A percentile compares a stretch with the other conserved stretches of the same genome.
These are phyloP conservation scores for Chimonanthus praecox DNA, from an alignment of 164 flowering plant genomes.

Conservation along the genomic window DNA sequence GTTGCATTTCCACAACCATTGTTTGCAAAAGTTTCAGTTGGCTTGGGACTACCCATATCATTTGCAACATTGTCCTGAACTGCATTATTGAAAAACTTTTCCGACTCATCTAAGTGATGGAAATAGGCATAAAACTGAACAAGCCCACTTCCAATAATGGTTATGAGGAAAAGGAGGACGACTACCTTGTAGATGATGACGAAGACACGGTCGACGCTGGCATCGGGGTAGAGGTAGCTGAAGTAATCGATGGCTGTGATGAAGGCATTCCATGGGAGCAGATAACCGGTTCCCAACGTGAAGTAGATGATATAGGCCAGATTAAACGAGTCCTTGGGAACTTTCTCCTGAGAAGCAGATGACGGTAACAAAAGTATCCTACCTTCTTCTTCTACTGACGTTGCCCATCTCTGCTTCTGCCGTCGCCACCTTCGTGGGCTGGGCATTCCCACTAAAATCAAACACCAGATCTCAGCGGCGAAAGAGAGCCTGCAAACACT, in stretches of 20 bases:
- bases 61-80: too few relatives aligned
- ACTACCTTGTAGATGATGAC: slow-evolving; percentile 71
- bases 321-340: slow-evolving; percentile 63
- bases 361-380: slow-evolving; percentile 12
- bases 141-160: slow-evolving; percentile 47
- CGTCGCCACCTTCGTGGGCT: too few relatives aligned
- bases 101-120: too few relatives aligned
- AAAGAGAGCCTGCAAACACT: too few relatives aligned
- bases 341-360: slow-evolving; percentile 7
- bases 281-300: slow-evolving; percentile 72
- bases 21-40: too few relatives aligned
- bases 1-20: too few relatives aligned
- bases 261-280: slow-evolving; percentile 98
- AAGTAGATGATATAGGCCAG: slow-evolving; percentile 84
- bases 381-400: background rate
- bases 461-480: too few relatives aligned
- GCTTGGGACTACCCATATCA: too few relatives aligned
- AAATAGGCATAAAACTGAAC: too few relatives aligned
- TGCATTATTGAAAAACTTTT: too few relatives aligned
- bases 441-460: too few relatives aligned
- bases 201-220: slow-evolving; percentile 80
- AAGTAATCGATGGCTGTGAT: slow-evolving; percentile 98
- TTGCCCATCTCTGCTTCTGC: background rate
- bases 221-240: slow-evolving; percentile 74
- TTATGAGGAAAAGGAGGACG: slow-evolving; percentile 36